These are phyloP conservation scores for Diaporthe sp. DNA, from an alignment of 2,329 filamentous ascomycete species.

Conservation along the genomic window DNA sequence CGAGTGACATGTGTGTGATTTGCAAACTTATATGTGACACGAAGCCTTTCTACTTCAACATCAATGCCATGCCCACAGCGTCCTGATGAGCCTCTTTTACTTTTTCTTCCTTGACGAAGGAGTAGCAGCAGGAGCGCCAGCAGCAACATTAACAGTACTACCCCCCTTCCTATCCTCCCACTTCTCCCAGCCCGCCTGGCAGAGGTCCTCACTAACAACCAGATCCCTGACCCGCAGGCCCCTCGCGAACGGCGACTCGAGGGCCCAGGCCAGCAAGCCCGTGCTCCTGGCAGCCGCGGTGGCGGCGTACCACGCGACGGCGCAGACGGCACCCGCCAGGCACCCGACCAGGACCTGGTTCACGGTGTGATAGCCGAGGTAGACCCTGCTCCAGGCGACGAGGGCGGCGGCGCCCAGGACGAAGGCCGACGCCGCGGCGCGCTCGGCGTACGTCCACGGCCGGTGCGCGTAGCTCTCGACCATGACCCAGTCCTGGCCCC, in stretches of 20 bases:
- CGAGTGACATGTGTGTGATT: background rate
- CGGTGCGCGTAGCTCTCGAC: constrained; percentile 55
- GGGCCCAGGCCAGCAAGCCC: constrained; percentile 79
- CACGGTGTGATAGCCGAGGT: constrained; percentile 92
- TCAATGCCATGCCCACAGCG: background rate
- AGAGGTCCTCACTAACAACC: constrained; percentile 87
- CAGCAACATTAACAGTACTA: too few relatives aligned
- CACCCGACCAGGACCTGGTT: constrained; percentile 88
- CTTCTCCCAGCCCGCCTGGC: constrained; percentile 92
- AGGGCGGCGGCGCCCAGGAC: constrained; percentile 72
- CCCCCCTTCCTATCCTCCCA: constrained; percentile 74
- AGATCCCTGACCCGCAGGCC: constrained; percentile 84
- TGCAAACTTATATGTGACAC: background rate
- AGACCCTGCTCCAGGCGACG: constrained; percentile 87
- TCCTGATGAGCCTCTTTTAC: constrained; percentile 42
- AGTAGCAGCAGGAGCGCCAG: constrained; percentile 42
- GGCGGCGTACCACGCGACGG: constrained; percentile 81
- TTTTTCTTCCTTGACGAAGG: constrained; percentile 46
- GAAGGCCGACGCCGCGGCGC: constrained; percentile 65
- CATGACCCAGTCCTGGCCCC: constrained; percentile 39
- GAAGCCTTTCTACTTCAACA: background rate
- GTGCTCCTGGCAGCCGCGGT: constrained; percentile 75
- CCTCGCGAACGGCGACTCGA: constrained; percentile 75
- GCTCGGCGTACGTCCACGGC: constrained; percentile 72
- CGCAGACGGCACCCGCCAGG: constrained; percentile 77